Evolutionary conservation across 371 early-diverging fungal genomes (phyloP).

Genomic region (Phascolomyces articulosus): DNA sequence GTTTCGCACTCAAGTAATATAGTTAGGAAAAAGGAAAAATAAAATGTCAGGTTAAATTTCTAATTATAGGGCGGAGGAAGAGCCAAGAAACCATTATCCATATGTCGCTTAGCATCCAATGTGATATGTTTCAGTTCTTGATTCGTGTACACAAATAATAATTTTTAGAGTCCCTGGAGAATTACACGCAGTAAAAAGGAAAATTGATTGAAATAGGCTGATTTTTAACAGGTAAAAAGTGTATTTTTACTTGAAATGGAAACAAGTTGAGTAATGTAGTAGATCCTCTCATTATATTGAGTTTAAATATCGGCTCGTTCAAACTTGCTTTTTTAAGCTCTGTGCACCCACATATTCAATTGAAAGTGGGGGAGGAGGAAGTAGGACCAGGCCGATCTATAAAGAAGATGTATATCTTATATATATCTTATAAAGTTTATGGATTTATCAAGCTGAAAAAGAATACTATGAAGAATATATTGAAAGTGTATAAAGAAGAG

Average conservation of each 20-base stretch:
- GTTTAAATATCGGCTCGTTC: conserved; percentile 4
- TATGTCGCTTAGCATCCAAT: too few relatives aligned
- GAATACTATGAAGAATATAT: too few relatives aligned
- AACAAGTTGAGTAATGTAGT: too few relatives aligned
- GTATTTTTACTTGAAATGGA: not conserved
- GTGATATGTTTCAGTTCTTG: conserved; percentile 16
- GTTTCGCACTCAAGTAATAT: too few relatives aligned
- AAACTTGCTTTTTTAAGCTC: conserved; percentile 11
- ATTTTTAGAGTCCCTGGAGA: conserved; percentile 1
- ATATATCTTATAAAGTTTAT: too few relatives aligned
- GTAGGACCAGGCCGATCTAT: too few relatives aligned
- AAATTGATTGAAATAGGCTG: not conserved
- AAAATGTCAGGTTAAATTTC: conserved; percentile 6
- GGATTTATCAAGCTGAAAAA: too few relatives aligned
- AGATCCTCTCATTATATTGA: conserved; percentile 3
- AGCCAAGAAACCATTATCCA: not conserved
- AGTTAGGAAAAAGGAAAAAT: not conserved
- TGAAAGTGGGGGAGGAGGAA: too few relatives aligned
- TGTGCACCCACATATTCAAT: too few relatives aligned
- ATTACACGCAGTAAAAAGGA: not conserved
- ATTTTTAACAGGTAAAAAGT: not conserved
- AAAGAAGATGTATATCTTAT: too few relatives aligned
- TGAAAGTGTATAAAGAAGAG: too few relatives aligned
- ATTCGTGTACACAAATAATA: not conserved
- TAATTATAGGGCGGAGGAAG: not conserved